Evolutionary conservation across 2,329 filamentous ascomycete genomes (phyloP).

Genomic region (Trichoderma gracile): DNA sequence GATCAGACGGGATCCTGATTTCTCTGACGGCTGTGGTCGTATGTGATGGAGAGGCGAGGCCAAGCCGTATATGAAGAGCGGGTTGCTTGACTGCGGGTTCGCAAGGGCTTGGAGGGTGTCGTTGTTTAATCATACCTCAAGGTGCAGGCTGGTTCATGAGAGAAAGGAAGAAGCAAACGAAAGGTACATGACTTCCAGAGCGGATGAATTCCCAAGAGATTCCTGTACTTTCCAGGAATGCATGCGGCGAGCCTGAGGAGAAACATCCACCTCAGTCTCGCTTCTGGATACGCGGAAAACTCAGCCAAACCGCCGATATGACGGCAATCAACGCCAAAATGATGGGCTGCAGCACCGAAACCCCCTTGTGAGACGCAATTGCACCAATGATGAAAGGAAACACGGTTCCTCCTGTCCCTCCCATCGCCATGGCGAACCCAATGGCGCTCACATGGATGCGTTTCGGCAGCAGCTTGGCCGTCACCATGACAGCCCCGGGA

Average conservation of each 20-base stretch:
- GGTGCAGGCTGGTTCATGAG: too few relatives aligned
- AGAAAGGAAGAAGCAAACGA: not conserved
- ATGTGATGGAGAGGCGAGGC: slow-evolving; percentile 25
- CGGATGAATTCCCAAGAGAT: not conserved
- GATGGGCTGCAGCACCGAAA: slow-evolving; percentile 53
- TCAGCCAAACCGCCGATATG: slow-evolving; percentile 39
- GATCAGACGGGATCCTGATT: slow-evolving; percentile 30
- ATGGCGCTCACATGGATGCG: slow-evolving; percentile 71
- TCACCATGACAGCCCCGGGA: slow-evolving; percentile 68
- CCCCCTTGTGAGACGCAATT: slow-evolving; percentile 54
- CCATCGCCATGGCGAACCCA: slow-evolving; percentile 72
- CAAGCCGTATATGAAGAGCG: not conserved
- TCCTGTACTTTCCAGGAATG: not conserved
- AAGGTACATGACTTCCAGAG: too few relatives aligned
- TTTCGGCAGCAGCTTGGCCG: slow-evolving; percentile 68
- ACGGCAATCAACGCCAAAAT: slow-evolving; percentile 47
- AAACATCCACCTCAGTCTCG: slow-evolving; percentile 28
- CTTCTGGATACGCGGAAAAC: slow-evolving; percentile 41
- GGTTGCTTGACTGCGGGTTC: not conserved
- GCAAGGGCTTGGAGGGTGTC: not conserved
- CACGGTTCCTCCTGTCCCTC: slow-evolving; percentile 66
- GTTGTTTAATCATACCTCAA: too few relatives aligned
- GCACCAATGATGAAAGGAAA: slow-evolving; percentile 64
- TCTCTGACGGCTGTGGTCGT: slow-evolving; percentile 29
- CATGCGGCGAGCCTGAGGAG: not conserved